phyloP scores from a whole-genome alignment of 1,139 yeast genomes.

The Geotrichum candidum region DNA sequence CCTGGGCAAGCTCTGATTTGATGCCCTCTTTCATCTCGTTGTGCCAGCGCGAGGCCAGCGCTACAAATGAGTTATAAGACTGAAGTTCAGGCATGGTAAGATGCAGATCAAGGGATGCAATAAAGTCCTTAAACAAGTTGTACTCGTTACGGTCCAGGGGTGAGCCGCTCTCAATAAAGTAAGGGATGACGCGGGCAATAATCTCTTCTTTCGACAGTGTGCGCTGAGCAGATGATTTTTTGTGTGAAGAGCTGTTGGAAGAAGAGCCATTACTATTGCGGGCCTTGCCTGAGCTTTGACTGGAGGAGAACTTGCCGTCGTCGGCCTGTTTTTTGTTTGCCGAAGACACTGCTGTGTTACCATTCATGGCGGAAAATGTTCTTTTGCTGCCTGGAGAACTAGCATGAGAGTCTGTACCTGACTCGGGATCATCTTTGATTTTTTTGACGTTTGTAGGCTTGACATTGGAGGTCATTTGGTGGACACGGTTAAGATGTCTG shows the following conservation, averaged over 20 bases:
- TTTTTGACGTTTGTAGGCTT: conserved; percentile 5
- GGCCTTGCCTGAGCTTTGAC: not conserved
- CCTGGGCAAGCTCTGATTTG: conserved; percentile 10
- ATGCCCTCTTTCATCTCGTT: conserved; percentile 13
- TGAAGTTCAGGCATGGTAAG: conserved; percentile 15
- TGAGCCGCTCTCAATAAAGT: conserved; percentile 15
- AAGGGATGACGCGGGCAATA: conserved; percentile 14
- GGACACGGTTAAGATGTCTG: conserved; percentile 18
- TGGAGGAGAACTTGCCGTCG: not conserved
- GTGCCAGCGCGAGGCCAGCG: conserved; percentile 16
- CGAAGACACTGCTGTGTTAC: not conserved
- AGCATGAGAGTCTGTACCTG: not conserved
- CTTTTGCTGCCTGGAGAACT: conserved; percentile 4
- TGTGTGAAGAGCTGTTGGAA: not conserved
- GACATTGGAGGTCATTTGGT: conserved; percentile 11
- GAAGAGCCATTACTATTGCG: conserved; percentile 3
- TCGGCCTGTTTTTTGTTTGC: not conserved
- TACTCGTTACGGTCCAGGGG: conserved; percentile 15
- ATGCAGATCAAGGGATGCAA: conserved; percentile 10
- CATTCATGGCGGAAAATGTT: conserved; percentile 16
- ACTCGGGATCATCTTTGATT: not conserved
- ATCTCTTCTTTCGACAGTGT: conserved; percentile 12
- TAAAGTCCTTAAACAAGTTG: conserved; percentile 12
- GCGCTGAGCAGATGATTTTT: conserved; percentile 5
- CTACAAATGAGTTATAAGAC: conserved; percentile 14